Conservation (phyloP, 2,329 filamentous ascomycete species). For the Cordyceps javanica region DNA sequence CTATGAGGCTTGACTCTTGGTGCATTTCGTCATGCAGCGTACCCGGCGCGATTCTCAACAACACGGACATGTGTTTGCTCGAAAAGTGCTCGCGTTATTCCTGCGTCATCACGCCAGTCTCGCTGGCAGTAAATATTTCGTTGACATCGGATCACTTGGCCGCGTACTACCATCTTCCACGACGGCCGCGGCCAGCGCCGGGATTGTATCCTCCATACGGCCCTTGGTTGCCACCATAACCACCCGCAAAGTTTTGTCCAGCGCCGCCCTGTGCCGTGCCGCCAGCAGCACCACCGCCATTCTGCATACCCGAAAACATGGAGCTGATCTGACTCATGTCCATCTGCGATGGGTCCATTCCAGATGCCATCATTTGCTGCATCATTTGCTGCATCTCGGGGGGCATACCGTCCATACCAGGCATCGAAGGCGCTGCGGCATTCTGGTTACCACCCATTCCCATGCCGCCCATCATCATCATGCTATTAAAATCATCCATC, state of each 20-base stretch:
- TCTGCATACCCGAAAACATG: constrained; percentile 56
- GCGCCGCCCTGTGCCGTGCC: constrained; percentile 40
- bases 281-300: constrained; percentile 33
- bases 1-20: background rate
- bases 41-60: background rate
- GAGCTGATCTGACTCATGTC: constrained; percentile 51
- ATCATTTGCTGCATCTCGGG: constrained; percentile 64
- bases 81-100: background rate
- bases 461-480: constrained; percentile 57
- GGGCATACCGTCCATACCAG: constrained; percentile 57
- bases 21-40: background rate
- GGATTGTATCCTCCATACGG: constrained; percentile 46
- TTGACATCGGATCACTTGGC: background rate
- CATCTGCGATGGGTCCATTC: constrained; percentile 62
- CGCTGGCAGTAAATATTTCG: background rate
- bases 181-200: constrained; percentile 25
- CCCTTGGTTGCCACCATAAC: constrained; percentile 48
- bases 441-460: constrained; percentile 28
- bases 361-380: constrained; percentile 62
- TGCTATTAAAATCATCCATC: constrained; percentile 61
- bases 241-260: constrained; percentile 44
- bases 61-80: background rate
- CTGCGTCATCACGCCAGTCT: background rate
- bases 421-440: constrained; percentile 36
- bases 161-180: constrained; percentile 22